Percentiles rank a stretch among this genome's conserved stretches.
Conservation (phyloP, 192 early-diverging fungal species). For the Backusella tarrabulga region DNA sequence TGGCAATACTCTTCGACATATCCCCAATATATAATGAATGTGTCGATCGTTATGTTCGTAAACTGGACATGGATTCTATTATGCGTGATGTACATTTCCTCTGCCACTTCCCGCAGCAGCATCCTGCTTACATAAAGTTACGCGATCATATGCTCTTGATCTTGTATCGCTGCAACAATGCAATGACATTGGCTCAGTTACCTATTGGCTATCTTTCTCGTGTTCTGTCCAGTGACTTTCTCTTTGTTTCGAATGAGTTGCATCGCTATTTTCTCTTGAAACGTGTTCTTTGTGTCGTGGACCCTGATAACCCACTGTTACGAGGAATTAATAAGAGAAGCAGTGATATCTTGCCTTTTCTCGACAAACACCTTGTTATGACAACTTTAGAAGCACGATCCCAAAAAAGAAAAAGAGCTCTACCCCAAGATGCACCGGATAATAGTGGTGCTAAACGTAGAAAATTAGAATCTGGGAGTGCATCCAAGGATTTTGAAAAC, state of each 20-base stretch:
- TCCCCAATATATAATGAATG: neutral
- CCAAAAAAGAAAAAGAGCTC: neutral
- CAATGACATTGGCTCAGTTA: neutral
- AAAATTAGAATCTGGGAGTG: neutral
- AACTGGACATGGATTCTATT: neutral
- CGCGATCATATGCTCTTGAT: neutral
- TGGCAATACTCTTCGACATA: neutral
- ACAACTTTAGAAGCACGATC: neutral
- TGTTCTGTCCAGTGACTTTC: neutral
- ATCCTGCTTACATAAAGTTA: neutral
- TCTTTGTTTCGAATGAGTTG: neutral
- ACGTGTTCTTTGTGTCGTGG: neutral
- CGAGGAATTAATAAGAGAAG: neutral
- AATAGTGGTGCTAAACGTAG: neutral
- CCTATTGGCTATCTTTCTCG: neutral
- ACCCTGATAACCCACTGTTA: neutral
- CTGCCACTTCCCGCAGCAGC: neutral
- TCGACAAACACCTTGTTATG: neutral
- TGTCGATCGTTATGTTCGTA: neutral
- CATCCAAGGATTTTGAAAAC: neutral
- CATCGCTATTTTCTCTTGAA: neutral
- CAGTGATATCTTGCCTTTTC: neutral
- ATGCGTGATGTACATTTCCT: neutral
- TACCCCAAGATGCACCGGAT: neutral
- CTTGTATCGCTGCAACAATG: neutral